These are phyloP conservation scores for Phellopilus nigrolimitatus DNA, from an alignment of 1,284 basidiomycete species.

Conservation along the genomic window DNA sequence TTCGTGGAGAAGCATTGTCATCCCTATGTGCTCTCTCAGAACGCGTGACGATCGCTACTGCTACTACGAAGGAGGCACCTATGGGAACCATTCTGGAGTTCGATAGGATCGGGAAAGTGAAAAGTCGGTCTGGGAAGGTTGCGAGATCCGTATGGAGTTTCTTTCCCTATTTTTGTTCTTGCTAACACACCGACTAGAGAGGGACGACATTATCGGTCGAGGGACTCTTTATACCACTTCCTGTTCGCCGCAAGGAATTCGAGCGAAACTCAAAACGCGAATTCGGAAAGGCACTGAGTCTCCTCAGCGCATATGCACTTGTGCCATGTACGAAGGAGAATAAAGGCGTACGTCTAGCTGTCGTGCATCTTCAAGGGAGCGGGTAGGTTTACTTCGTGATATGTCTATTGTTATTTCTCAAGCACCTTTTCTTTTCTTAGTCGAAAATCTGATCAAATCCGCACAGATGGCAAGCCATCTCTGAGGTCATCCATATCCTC, in stretches of 20 bases:
- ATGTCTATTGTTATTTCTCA: conserved; percentile 2
- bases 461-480: conserved; percentile 64
- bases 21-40: conserved; percentile 87
- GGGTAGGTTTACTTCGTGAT: conserved; percentile 54
- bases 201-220: conserved; percentile 83
- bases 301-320: conserved; percentile 89
- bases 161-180: neutral
- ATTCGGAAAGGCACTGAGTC: conserved; percentile 77
- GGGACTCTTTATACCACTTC: conserved; percentile 76
- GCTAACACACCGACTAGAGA: conserved; percentile 41
- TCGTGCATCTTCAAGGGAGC: conserved; percentile 68
- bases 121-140: conserved; percentile 45
- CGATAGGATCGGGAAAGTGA: conserved; percentile 57
- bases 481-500: conserved; percentile 65
- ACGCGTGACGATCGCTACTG: conserved; percentile 66
- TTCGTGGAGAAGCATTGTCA: conserved; percentile 93
- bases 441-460: conserved; percentile 60
- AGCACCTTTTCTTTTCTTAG: conserved; percentile 2
- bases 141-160: conserved; percentile 66
- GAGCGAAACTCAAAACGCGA: conserved; percentile 89
- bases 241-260: conserved; percentile 91
- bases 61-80: conserved; percentile 66
- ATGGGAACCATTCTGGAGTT: conserved; percentile 78
- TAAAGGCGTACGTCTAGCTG: conserved; percentile 67
- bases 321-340: conserved; percentile 61